Base-by-base conservation (phyloP, 164 flowering plant species). In the Nelumbo lutea region DNA sequence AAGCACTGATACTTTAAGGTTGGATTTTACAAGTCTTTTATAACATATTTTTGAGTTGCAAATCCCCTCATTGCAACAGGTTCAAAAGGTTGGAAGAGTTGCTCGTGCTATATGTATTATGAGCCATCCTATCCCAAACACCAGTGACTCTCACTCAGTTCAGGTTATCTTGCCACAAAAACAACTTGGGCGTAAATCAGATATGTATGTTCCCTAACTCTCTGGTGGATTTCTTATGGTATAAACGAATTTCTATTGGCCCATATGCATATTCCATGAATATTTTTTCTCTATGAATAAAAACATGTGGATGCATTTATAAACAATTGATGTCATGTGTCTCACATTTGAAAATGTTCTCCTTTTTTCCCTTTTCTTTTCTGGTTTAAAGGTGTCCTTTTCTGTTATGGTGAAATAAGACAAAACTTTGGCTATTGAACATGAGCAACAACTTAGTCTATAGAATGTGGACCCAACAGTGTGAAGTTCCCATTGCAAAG, bases 101-200 rank as follows among this genome's bases (percentile, higher is more conserved):
- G 90, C 93, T 3, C 90, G 98, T 63, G 98, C 98, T 15, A 85
- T 94, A 70, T 88, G 97, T 68, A 90, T 94, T 65, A 91, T 91
- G 98, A 90, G 90, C 78, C 97, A 94, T 77, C 91, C 97, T 9
- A 90, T 94, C 73, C 98, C 96, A 64, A 78, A 87, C 68, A 95
- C 97, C 62, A 77, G 80, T 62, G 94, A 91, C 57, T 89, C 96
- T 66, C 96, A 91, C 80, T 95, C 97, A 46, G 93, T 73, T 51
- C 98, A 95, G 77, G 88, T 91, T 75, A 91, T 95, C 75, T 79
- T 95, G 56, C 97, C 98, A 8, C 98, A 95, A 79, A 95, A 95
- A 81, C 98, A 95, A 78, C 92, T 95, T 69, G 92, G 91, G 9
- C 97, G 96, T 60, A 91, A 88, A 85, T 95, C 97, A 69, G 97